These are phyloP conservation scores for Aspergillus pseudoviridinutans DNA, from an alignment of 2,329 filamentous ascomycete genomes.

Conservation along the genomic window DNA sequence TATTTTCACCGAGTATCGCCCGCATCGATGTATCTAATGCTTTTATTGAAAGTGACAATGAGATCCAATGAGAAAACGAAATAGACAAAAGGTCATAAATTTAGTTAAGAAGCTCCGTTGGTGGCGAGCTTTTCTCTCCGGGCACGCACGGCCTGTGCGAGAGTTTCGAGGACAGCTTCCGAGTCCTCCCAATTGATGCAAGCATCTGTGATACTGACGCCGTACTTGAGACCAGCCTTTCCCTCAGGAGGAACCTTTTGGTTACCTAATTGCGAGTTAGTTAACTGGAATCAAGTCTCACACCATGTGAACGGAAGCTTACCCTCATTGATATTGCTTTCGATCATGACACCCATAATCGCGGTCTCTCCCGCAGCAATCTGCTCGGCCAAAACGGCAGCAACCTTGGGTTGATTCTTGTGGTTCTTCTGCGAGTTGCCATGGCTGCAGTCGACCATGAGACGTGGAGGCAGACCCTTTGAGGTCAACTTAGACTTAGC, in stretches of 20 bases:
- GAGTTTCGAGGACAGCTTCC: constrained; percentile 67
- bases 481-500: constrained; percentile 75
- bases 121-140: constrained; percentile 52
- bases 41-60: background rate
- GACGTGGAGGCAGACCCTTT: constrained; percentile 66
- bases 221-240: constrained; percentile 80
- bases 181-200: constrained; percentile 96
- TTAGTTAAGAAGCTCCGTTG: background rate
- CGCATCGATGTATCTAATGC: background rate
- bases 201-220: constrained; percentile 94
- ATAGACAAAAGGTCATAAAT: background rate
- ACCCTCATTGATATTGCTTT: constrained; percentile 95
- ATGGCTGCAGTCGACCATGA: constrained; percentile 99
- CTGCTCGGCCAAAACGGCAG: constrained; percentile 74
- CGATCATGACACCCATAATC: constrained; percentile 98
- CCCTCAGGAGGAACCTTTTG: constrained; percentile 91
- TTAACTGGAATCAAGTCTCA: constrained; percentile 3
- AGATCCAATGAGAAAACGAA: too few species aligned
- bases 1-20: background rate
- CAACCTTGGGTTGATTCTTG: constrained; percentile 95
- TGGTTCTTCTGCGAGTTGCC: constrained; percentile 96
- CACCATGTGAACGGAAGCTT: constrained; percentile 21
- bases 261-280: constrained; percentile 48
- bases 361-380: constrained; percentile 76
- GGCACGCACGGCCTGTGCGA: constrained; percentile 76